A percentile compares a stretch with the other conserved stretches of the same genome.
phyloP scores from a whole-genome alignment of 768 basidiomycete genomes.

The Strobilomyces confusus region DNA sequence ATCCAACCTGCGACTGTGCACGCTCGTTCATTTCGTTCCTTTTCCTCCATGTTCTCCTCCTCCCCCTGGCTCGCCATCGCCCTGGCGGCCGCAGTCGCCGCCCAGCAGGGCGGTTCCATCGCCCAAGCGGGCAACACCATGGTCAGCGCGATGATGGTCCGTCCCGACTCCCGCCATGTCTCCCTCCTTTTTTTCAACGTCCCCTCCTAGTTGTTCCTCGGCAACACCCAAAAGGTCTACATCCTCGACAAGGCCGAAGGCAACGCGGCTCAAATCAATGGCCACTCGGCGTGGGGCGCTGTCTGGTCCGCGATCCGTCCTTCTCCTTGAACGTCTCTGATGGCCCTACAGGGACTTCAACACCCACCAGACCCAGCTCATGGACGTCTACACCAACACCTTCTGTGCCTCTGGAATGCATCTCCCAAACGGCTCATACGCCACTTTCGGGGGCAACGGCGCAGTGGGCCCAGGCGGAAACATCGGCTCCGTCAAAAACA shows the following conservation, averaged over 20 bases:
- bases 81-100: constrained; percentile 35
- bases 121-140: constrained; percentile 31
- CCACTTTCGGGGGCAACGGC: constrained; percentile 74
- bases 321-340: not conserved
- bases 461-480: constrained; percentile 66
- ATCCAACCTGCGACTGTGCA: constrained; percentile 1
- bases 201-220: constrained; percentile 72
- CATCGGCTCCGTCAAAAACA: constrained; percentile 47
- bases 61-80: constrained; percentile 43
- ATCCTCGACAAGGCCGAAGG: constrained; percentile 90
- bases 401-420: constrained; percentile 86
- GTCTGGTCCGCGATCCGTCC: constrained; percentile 44
- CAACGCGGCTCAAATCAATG: constrained; percentile 60
- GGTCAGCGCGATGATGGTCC: constrained; percentile 55
- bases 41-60: constrained; percentile 26
- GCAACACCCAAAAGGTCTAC: constrained; percentile 77
- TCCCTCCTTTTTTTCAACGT: not conserved
- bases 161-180: constrained; percentile 9
- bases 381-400: constrained; percentile 54
- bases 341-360: constrained; percentile 21
- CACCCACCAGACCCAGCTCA: constrained; percentile 14
- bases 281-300: constrained; percentile 72
- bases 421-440: constrained; percentile 73
- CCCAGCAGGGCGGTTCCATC: constrained; percentile 25
- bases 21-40: constrained; percentile 14